Conservation (phyloP, 352 stramenopile genomes). For the Pythium graminicola region DNA sequence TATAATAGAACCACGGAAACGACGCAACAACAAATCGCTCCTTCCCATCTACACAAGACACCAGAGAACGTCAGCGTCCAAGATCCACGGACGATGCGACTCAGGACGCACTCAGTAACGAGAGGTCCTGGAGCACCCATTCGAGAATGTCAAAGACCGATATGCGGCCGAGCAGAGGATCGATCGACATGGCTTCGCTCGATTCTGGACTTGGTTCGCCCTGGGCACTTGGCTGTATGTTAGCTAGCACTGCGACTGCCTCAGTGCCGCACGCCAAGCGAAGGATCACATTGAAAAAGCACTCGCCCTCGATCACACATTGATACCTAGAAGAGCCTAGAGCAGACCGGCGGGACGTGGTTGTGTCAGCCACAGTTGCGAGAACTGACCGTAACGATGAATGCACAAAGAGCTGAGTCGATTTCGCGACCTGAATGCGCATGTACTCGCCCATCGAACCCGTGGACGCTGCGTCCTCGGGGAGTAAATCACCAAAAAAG, state of each 20-base stretch:
- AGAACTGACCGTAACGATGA: conserved; percentile 28
- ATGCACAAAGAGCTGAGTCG: conserved; percentile 29
- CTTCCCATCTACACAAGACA: conserved; percentile 16
- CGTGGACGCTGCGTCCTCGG: conserved; percentile 10
- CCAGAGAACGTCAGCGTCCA: background rate
- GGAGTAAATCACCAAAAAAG: conserved; percentile 11
- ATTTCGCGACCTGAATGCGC: conserved; percentile 33
- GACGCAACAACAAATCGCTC: conserved; percentile 28
- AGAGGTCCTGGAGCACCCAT: conserved; percentile 54
- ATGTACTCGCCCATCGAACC: conserved; percentile 31
- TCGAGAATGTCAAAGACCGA: conserved; percentile 37
- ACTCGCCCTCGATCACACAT: conserved; percentile 37
- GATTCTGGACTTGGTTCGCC: too few relatives aligned
- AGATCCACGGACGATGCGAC: background rate
- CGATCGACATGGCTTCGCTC: background rate
- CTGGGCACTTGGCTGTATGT: conserved; percentile 8
- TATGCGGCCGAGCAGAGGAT: conserved; percentile 36
- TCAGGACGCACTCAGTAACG: conserved; percentile 42
- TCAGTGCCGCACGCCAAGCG: conserved; percentile 41
- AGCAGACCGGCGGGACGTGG: background rate
- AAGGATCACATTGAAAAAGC: conserved; percentile 51
- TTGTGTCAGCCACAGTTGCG: background rate
- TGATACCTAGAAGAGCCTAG: conserved; percentile 14
- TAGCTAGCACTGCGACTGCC: conserved; percentile 34
- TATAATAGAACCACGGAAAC: conserved; percentile 47